Percentiles rank a stretch among this genome's conserved stretches.
Evolutionary conservation across 2,329 filamentous ascomycete species (phyloP).

Genomic region (Pseudogymnoascus sp.): DNA sequence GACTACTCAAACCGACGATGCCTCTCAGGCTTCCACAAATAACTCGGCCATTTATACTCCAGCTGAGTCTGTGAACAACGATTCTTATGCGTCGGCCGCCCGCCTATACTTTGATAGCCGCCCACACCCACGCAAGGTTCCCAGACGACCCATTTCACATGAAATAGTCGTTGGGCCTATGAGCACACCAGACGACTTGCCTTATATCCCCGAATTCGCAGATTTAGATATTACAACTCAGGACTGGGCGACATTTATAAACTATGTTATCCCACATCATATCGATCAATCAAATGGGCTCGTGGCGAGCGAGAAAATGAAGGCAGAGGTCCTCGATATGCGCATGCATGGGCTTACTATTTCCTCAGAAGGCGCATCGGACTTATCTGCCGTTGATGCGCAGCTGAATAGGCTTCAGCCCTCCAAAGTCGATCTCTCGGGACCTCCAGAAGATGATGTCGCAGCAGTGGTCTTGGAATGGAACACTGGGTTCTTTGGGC

Average conservation of each 20-base stretch:
- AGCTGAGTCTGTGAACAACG: slow-evolving; percentile 7
- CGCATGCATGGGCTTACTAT: slow-evolving; percentile 21
- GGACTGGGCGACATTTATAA: slow-evolving; percentile 54
- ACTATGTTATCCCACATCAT: slow-evolving; percentile 46
- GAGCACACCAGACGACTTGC: slow-evolving; percentile 37
- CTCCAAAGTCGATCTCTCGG: slow-evolving; percentile 11
- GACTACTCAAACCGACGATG: slow-evolving; percentile 29
- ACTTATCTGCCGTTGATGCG: slow-evolving; percentile 32
- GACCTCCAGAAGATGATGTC: slow-evolving; percentile 17
- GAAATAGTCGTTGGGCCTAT: slow-evolving; percentile 28
- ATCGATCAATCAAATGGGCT: slow-evolving; percentile 36
- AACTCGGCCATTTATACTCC: slow-evolving; percentile 23
- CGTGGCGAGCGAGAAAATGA: slow-evolving; percentile 42
- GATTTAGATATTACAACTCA: slow-evolving; percentile 38
- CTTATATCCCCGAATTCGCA: slow-evolving; percentile 25
- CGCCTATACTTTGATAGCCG: slow-evolving; percentile 35
- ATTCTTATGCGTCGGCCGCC: slow-evolving; percentile 27
- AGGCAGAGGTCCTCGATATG: slow-evolving; percentile 32
- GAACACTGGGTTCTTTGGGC: slow-evolving; percentile 49
- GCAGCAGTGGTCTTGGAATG: slow-evolving; percentile 42
- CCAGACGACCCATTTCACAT: slow-evolving; percentile 24
- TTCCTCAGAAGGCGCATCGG: slow-evolving; percentile 16
- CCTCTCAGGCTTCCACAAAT: slow-evolving; percentile 24
- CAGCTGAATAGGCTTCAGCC: slow-evolving; percentile 34
- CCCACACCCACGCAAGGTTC: slow-evolving; percentile 23